Conservation (phyloP, 257 asterid species). For the Schizonepeta tenuifolia region DNA sequence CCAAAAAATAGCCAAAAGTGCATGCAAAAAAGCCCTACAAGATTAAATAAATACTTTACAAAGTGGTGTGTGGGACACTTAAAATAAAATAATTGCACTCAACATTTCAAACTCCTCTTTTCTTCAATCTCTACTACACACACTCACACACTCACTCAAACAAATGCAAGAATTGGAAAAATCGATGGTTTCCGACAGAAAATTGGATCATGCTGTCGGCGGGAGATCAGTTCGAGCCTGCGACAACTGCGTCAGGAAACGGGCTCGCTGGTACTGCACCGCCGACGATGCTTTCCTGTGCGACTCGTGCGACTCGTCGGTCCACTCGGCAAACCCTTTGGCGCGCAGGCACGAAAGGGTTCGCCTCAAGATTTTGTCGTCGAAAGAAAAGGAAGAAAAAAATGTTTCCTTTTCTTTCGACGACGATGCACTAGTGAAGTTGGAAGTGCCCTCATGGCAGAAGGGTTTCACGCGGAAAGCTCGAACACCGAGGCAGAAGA, state of each 20-base stretch:
- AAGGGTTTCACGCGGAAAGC: conserved; percentile 70
- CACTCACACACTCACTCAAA: background rate
- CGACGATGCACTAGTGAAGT: background rate
- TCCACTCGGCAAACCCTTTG: conserved; percentile 79
- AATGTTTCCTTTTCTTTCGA: conserved; percentile 4
- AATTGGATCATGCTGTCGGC: conserved; percentile 59
- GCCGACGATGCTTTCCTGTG: conserved; percentile 94
- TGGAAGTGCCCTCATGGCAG: conserved; percentile 58
- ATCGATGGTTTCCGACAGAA: conserved; percentile 59
- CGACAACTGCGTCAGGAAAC: conserved; percentile 61
- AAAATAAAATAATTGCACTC: conserved; percentile 52
- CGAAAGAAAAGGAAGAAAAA: background rate
- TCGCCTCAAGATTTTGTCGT: conserved; percentile 57
- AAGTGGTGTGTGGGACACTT: conserved; percentile 46
- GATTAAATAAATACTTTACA: conserved; percentile 31
- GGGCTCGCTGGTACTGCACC: conserved; percentile 86
- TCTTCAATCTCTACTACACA: background rate
- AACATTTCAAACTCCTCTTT: conserved; percentile 4
- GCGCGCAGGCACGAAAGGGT: conserved; percentile 83
- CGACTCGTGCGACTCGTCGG: conserved; percentile 71
- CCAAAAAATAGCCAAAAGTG: conserved; percentile 38
- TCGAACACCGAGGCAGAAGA: conserved; percentile 63
- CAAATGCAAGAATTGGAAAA: background rate
- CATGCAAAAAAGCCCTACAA: conserved; percentile 27
- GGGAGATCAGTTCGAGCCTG: conserved; percentile 79